phyloP scores from a whole-genome alignment of 2,329 filamentous ascomycete genomes.

The Beauveria australis region DNA sequence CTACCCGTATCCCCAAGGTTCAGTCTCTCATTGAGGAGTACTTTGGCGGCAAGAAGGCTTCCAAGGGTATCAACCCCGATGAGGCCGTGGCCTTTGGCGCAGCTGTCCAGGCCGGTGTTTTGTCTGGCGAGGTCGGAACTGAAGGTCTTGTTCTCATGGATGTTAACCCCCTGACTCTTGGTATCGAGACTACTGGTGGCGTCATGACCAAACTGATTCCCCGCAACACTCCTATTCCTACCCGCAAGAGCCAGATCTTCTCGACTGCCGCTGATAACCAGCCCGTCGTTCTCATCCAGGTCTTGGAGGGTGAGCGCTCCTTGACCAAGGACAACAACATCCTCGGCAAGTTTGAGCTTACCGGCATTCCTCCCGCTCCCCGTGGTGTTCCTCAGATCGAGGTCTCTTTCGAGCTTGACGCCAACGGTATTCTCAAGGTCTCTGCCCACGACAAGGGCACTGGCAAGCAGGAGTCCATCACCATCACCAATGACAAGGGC shows the following conservation, averaged over 20 bases:
- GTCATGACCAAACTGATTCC: conserved; percentile 97
- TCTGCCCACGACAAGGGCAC: conserved; percentile 96
- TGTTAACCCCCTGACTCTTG: conserved; percentile 90
- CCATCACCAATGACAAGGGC: conserved; percentile 99
- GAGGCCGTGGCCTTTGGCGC: conserved; percentile 98
- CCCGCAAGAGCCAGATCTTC: conserved; percentile 97
- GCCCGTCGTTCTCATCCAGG: conserved; percentile 89
- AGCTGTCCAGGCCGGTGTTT: conserved; percentile 91
- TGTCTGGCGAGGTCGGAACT: conserved; percentile 79
- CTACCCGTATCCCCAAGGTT: conserved; percentile 98
- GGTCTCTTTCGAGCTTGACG: conserved; percentile 94
- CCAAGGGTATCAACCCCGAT: conserved; percentile 99
- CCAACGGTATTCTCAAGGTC: conserved; percentile 97
- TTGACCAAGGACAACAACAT: conserved; percentile 97
- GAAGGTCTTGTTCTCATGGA: conserved; percentile 87
- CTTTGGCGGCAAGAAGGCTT: conserved; percentile 92
- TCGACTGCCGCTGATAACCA: conserved; percentile 96
- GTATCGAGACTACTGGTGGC: conserved; percentile 95
- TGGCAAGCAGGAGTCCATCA: conserved; percentile 94
- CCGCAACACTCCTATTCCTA: conserved; percentile 90
- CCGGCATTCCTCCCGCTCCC: conserved; percentile 87
- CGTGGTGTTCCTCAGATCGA: conserved; percentile 97
- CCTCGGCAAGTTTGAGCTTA: conserved; percentile 97
- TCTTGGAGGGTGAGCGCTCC: conserved; percentile 87
- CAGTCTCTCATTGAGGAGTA: conserved; percentile 90